A percentile compares a stretch with the other conserved stretches of the same genome.
These are phyloP conservation scores for Prunus campanulata DNA, from an alignment of 306 rosid genomes.

Conservation along the genomic window DNA sequence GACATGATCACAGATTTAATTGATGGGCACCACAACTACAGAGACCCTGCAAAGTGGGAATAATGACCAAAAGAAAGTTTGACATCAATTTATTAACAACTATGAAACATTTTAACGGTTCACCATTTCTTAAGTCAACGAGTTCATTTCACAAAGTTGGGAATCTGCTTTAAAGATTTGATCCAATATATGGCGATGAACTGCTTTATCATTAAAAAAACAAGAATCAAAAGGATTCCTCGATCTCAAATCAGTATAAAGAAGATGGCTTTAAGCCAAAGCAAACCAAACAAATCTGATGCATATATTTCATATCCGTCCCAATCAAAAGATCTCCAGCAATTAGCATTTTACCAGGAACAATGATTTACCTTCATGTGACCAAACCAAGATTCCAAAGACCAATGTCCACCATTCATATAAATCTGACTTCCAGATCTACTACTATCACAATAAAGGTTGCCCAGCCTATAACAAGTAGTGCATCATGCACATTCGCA, in stretches of 20 bases:
- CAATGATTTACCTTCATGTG: background rate
- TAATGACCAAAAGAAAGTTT: constrained; percentile 1
- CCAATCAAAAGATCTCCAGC: background rate
- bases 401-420: background rate
- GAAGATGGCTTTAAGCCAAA: constrained; percentile 29
- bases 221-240: constrained; percentile 13
- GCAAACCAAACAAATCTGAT: constrained; percentile 3
- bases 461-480: background rate
- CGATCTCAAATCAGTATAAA: background rate
- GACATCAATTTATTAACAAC: background rate
- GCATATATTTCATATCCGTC: background rate
- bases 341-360: background rate
- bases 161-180: constrained; percentile 16
- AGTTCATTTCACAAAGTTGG: constrained; percentile 17
- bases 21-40: constrained; percentile 22
- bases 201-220: background rate
- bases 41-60: constrained; percentile 46
- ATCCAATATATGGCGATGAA: constrained; percentile 10
- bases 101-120: constrained; percentile 1
- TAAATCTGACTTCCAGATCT: background rate
- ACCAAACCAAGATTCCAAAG: background rate
- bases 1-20: constrained; percentile 11
- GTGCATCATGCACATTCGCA: background rate
- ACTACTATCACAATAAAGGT: background rate
- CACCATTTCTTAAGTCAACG: constrained; percentile 28